Percentiles rank a stretch among this genome's conserved stretches.
These are phyloP conservation scores for Bipolaris cookei DNA, from an alignment of 2,329 filamentous ascomycete species.

Conservation along the genomic window DNA sequence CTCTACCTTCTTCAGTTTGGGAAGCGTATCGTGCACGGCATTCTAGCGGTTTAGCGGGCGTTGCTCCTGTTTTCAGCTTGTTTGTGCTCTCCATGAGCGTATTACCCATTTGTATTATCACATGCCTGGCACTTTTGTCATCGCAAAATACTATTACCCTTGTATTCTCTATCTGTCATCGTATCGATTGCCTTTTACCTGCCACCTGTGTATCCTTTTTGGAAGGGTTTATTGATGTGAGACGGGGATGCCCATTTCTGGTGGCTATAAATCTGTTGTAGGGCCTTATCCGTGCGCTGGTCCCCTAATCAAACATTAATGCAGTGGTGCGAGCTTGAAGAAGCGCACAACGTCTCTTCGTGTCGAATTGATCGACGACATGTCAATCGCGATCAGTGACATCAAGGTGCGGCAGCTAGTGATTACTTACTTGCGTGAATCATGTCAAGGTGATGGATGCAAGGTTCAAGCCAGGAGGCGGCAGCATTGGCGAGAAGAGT, in stretches of 20 bases:
- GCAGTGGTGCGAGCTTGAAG: slow-evolving; percentile 15
- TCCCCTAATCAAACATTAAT: slow-evolving; percentile 21
- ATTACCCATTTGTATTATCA: slow-evolving; percentile 23
- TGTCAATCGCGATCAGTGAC: neutral
- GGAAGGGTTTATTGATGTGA: slow-evolving; percentile 7
- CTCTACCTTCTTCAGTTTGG: slow-evolving; percentile 19
- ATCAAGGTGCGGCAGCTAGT: neutral
- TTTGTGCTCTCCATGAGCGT: slow-evolving; percentile 8
- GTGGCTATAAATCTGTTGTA: slow-evolving; percentile 12
- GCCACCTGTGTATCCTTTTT: slow-evolving; percentile 3
- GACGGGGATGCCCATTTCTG: slow-evolving; percentile 5
- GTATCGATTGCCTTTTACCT: neutral
- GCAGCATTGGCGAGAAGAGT: neutral
- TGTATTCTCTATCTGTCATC: slow-evolving; percentile 3
- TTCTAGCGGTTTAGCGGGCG: slow-evolving; percentile 45
- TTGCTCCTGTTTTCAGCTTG: slow-evolving; percentile 21
- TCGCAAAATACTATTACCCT: slow-evolving; percentile 4
- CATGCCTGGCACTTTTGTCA: slow-evolving; percentile 5
- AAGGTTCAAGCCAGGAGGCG: neutral
- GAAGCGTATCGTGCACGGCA: slow-evolving; percentile 20
- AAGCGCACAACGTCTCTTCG: slow-evolving; percentile 28
- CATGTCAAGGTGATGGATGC: neutral
- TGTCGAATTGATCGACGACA: neutral
- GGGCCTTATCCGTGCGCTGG: slow-evolving; percentile 13
- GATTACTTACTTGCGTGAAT: neutral